phyloP scores from a whole-genome alignment of 2,329 filamentous ascomycete species.

The Domatiomyces globalis region DNA sequence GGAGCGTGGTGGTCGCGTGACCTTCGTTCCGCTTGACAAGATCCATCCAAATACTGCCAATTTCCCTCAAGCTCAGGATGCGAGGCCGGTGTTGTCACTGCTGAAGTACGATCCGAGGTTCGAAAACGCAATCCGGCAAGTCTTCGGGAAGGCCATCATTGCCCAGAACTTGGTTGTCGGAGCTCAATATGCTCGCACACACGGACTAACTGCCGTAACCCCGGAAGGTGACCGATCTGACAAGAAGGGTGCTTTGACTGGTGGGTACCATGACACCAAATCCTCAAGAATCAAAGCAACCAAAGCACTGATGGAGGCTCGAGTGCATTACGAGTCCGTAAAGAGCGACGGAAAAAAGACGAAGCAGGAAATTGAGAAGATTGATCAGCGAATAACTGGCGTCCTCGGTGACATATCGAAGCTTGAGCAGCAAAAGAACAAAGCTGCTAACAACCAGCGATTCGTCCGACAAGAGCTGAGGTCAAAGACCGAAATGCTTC shows the following conservation, averaged over 20 bases:
- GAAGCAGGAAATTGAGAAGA: slow-evolving; percentile 53
- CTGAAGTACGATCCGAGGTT: slow-evolving; percentile 63
- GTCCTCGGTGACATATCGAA: slow-evolving; percentile 77
- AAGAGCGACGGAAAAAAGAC: slow-evolving; percentile 51
- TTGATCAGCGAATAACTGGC: slow-evolving; percentile 78
- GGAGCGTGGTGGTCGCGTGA: slow-evolving; percentile 70
- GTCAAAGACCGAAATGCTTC: slow-evolving; percentile 58
- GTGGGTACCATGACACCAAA: slow-evolving; percentile 78
- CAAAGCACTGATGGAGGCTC: slow-evolving; percentile 57
- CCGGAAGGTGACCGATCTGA: slow-evolving; percentile 89
- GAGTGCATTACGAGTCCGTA: slow-evolving; percentile 58
- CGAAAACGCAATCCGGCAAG: slow-evolving; percentile 78
- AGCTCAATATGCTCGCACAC: slow-evolving; percentile 79
- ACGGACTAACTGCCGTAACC: slow-evolving; percentile 84
- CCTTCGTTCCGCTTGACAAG: slow-evolving; percentile 85
- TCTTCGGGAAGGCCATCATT: slow-evolving; percentile 90
- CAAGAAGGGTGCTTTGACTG: slow-evolving; percentile 87
- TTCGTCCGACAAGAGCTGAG: slow-evolving; percentile 65
- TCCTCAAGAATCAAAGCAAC: slow-evolving; percentile 80
- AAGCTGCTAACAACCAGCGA: slow-evolving; percentile 69
- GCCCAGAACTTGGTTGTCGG: slow-evolving; percentile 81
- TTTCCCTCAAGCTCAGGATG: slow-evolving; percentile 73
- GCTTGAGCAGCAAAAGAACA: slow-evolving; percentile 60
- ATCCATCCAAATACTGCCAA: slow-evolving; percentile 57
- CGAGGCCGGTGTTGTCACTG: slow-evolving; percentile 73